Conservation (phyloP, 208 protist genomes). For the Acanthamoeba polyphaga region DNA sequence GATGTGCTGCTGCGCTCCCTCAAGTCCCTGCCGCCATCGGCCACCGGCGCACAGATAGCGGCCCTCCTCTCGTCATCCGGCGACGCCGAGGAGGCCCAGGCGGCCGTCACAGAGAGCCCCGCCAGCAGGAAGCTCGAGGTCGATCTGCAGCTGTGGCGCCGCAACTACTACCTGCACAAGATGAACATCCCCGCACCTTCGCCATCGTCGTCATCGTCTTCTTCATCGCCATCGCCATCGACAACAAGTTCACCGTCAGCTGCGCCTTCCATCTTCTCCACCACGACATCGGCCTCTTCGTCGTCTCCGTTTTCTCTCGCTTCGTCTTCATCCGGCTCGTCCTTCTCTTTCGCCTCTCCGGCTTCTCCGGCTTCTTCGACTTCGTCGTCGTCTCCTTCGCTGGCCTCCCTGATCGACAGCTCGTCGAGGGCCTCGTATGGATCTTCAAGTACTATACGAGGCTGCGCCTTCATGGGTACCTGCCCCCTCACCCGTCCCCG, state of each 20-base stretch:
- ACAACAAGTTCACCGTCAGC: not conserved
- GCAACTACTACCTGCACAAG: constrained; percentile 50
- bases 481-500: too few relatives aligned
- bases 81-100: not conserved
- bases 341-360: not conserved
- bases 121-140: not conserved
- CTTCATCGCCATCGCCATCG: not conserved
- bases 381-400: not conserved
- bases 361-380: not conserved
- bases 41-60: constrained; percentile 34
- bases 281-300: too few relatives aligned
- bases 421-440: constrained; percentile 98
- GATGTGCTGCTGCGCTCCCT: constrained; percentile 36
- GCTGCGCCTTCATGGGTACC: constrained; percentile 95
- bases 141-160: not conserved
- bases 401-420: constrained; percentile 86
- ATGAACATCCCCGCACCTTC: not conserved
- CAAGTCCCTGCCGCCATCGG: not conserved
- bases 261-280: not conserved
- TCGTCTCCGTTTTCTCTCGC: not conserved
- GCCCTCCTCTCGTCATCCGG: not conserved
- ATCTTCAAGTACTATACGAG: constrained; percentile 99
- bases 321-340: not conserved
- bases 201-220: too few relatives aligned
- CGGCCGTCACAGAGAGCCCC: not conserved